Evolutionary conservation across 179 eudicot genomes (phyloP), one percentile per base, ranked within the genome.

Genomic region (Nepenthes alata): DNA sequence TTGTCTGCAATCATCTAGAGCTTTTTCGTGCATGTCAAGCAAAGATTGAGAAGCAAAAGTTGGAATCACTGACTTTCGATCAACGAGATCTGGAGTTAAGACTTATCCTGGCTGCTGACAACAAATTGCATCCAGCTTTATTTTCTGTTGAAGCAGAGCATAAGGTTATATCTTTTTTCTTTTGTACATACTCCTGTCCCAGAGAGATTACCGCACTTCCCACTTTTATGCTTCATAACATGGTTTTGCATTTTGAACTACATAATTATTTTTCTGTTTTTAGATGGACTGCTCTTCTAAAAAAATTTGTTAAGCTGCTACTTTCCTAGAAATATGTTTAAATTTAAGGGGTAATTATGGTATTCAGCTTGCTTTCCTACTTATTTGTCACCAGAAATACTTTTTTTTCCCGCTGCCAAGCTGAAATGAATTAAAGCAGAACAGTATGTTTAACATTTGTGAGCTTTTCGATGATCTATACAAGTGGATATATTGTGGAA

Each of bases 61-160:
- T 72, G 66, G 83, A 72, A 49, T 64, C 71, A 41, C 70, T 83
- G 65, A 76, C 87, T 51, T 70, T 75, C 58, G 94, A 80, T 71
- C 82, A 86, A 69, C 85, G 80, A 44, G 97, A 93, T 67, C 59
- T 68, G 63, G 87, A 87, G 63, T 73, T 93, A 39, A 93, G 87
- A 61, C 44, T 60, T 58, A 75, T 77, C 37, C 80, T 93, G 63
- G 82, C 80, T 67, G 76, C 89, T 37, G 85, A 90, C 57, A 80
- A 93, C 73, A 89, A 85, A 70, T 72, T 93, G 77, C 97, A 93
- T 67, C 98, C 98, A 51, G 83, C 89, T 76, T 63, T 93, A 66
- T 85, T 83, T 80, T 93, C 97, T 67, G 73, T 87, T 67, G 98
- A 85, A 64, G 78, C 98, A 56, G 98, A 93, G 80, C 94, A 93